Conservation (phyloP, 140 eudicot genomes). For the Stevia rebaudiana region DNA sequence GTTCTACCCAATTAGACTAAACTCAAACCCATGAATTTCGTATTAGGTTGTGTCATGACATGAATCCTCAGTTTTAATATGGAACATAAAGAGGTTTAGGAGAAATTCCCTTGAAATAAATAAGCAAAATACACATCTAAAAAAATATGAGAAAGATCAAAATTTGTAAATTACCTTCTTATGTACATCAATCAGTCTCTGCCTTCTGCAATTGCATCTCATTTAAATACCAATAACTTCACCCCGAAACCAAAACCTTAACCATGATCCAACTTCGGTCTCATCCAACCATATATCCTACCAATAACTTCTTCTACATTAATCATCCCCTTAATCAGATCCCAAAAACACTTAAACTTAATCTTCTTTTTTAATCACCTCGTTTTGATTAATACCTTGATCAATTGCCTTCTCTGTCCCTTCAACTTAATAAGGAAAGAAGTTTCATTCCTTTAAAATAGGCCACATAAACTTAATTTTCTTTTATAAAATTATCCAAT, state of each 20-base stretch:
- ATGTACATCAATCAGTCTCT: conserved; percentile 25
- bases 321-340: conserved; percentile 10
- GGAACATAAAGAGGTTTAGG: background rate
- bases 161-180: conserved; percentile 20
- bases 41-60: background rate
- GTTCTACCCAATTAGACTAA: background rate
- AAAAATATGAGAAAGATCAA: conserved; percentile 13
- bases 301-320: conserved; percentile 31
- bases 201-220: background rate
- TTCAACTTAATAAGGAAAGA: no score
- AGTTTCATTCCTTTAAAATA: no score
- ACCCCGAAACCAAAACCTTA: conserved; percentile 50
- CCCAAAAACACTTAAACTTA: background rate
- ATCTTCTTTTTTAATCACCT: conserved; percentile 49
- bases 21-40: background rate
- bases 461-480: no score
- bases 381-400: conserved; percentile 76
- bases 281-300: conserved; percentile 42
- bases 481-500: no score
- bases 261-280: conserved; percentile 64
- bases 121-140: conserved; percentile 12
- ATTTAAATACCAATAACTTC: conserved; percentile 9
- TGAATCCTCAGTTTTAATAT: background rate
- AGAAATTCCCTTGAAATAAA: background rate
- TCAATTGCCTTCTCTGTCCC: conserved; percentile 87